These are phyloP conservation scores for Sugiyamaella valdiviana DNA, from an alignment of 805 yeast genomes.

Conservation along the genomic window DNA sequence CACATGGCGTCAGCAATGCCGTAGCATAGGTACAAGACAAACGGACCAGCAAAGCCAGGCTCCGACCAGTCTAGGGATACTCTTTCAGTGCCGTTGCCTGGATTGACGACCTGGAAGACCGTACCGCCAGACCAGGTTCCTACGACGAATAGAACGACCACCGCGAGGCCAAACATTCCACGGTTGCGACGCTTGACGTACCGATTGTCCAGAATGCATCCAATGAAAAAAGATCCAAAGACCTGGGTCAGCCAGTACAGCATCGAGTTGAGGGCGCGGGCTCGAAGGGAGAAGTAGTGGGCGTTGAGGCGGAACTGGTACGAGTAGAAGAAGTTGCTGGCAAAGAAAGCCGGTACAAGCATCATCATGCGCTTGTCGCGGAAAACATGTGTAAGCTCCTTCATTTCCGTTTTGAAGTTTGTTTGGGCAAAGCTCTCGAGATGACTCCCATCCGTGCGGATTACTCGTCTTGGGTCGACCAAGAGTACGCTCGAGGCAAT, in stretches of 20 bases:
- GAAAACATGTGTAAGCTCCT: slow-evolving; percentile 34
- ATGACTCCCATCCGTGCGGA: slow-evolving; percentile 43
- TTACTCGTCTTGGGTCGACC: slow-evolving; percentile 30
- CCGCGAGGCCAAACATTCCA: slow-evolving; percentile 42
- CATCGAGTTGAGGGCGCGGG: slow-evolving; percentile 50
- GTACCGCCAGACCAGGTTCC: slow-evolving; percentile 39
- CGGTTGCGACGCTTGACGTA: slow-evolving; percentile 38
- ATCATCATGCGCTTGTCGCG: slow-evolving; percentile 38
- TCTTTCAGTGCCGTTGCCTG: slow-evolving; percentile 13
- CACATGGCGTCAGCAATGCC: slow-evolving; percentile 43
- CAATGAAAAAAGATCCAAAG: slow-evolving; percentile 46
- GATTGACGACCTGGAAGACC: slow-evolving; percentile 18
- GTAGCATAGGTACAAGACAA: slow-evolving; percentile 45
- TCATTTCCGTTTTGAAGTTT: slow-evolving; percentile 37
- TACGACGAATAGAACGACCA: slow-evolving; percentile 40
- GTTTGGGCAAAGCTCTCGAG: slow-evolving; percentile 28
- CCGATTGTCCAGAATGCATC: slow-evolving; percentile 41
- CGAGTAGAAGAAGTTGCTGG: slow-evolving; percentile 54
- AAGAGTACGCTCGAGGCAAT: slow-evolving; percentile 36
- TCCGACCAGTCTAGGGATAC: slow-evolving; percentile 39
- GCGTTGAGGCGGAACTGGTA: slow-evolving; percentile 51
- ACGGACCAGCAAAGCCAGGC: slow-evolving; percentile 42
- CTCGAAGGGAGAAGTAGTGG: slow-evolving; percentile 46
- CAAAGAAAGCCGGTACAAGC: slow-evolving; percentile 50
- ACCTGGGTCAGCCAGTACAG: slow-evolving; percentile 50